Conservation (phyloP, 2,329 filamentous ascomycete genomes). For the Colletotrichum sp. region DNA sequence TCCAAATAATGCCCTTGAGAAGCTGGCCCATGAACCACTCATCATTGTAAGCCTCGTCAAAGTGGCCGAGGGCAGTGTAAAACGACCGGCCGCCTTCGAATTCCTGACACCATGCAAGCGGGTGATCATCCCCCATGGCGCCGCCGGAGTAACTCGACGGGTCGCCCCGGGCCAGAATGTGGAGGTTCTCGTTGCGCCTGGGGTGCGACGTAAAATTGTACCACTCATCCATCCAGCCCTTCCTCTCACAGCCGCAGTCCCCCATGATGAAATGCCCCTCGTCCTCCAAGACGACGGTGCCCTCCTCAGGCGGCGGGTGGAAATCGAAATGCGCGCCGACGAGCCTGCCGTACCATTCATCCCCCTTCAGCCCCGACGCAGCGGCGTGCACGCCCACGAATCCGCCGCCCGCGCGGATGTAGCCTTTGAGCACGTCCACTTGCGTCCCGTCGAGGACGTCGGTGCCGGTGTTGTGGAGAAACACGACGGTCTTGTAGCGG, state of each 20-base stretch:
- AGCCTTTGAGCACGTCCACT: slow-evolving; percentile 35
- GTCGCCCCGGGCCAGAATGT: slow-evolving; percentile 39
- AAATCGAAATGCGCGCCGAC: slow-evolving; percentile 42
- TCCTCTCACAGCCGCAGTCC: not conserved
- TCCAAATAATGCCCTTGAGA: slow-evolving; percentile 14
- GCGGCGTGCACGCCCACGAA: slow-evolving; percentile 47
- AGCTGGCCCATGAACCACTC: slow-evolving; percentile 23
- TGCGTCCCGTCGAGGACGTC: slow-evolving; percentile 38
- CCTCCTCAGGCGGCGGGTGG: slow-evolving; percentile 41
- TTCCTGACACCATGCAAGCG: slow-evolving; percentile 43
- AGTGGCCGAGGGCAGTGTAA: slow-evolving; percentile 47
- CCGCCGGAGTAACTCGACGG: slow-evolving; percentile 40
- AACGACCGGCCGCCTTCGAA: slow-evolving; percentile 43
- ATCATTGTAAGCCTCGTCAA: slow-evolving; percentile 42
- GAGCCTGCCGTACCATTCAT: slow-evolving; percentile 41
- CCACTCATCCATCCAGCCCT: slow-evolving; percentile 46
- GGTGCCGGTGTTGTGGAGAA: slow-evolving; percentile 41
- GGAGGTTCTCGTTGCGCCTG: slow-evolving; percentile 27
- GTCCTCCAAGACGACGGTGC: slow-evolving; percentile 33
- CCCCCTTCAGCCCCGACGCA: slow-evolving; percentile 33
- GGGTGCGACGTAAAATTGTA: slow-evolving; percentile 44
- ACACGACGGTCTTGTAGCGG: slow-evolving; percentile 38
- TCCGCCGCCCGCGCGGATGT: slow-evolving; percentile 38
- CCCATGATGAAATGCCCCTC: slow-evolving; percentile 32
- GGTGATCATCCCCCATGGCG: slow-evolving; percentile 39